Evolutionary conservation across 768 basidiomycete genomes (phyloP), one percentile per base, ranked within the genome.

Genomic region (Termitomyces heimii): DNA sequence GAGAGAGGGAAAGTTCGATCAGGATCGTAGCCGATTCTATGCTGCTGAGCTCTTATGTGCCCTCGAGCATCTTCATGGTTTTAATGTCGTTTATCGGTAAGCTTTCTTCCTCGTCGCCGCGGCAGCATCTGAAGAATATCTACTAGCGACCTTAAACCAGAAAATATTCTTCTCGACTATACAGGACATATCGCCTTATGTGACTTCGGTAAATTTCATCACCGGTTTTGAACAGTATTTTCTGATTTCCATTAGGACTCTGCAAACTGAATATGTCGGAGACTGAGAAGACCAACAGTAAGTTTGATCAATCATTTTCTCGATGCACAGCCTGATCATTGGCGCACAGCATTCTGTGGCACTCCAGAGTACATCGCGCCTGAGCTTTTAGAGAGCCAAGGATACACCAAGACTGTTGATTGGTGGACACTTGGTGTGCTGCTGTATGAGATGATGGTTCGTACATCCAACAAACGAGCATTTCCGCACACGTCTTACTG

Each of bases 371-470:
- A 98, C 72, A 98, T 98, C 65, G 94, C 95, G 8, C 96, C 96
- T 0, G 96, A 99, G 69, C 82, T 99, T 37, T 82, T 99, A 60
- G 93, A 95, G 68, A 97, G 91, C 60, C 90, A 93, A 66, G 96
- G 97, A 1, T 98, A 99, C 73, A 96, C 94, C 4, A 95, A 95
- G 67, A 97, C 96, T 0, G 97, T 99, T 16, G 96, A 99, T 67
- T 99, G 96, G 96, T 95, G 92, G 96, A 98, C 96, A 0, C 78
- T 98, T 4, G 97, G 96, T 35, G 95, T 98, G 20, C 80, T 99
- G 53, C 79, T 98, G 44, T 98, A 93, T 67, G 96, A 99, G 74
- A 96, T 98, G 90, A 92, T 92, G 90, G 89, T 86, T 54, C 24
- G 75, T 65, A 29, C 52, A 39, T 29, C 40, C 7, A 51, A 56